Conservation (phyloP, 331 rosid species). For the Acacia concinna region DNA sequence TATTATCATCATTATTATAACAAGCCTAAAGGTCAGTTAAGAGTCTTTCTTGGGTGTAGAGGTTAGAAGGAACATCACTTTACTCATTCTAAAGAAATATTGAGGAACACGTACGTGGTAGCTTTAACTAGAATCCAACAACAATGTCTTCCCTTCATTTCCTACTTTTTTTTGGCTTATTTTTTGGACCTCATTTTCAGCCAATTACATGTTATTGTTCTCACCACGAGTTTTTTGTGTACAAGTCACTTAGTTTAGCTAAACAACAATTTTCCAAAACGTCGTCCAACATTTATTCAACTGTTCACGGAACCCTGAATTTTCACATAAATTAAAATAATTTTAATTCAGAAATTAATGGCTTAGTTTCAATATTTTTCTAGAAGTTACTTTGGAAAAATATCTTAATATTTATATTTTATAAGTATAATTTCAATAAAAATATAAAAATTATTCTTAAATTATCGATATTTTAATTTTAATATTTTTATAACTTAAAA, state of each 20-base stretch:
- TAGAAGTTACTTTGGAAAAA: background rate
- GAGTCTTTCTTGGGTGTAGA: background rate
- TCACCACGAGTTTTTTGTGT: background rate
- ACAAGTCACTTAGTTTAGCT: background rate
- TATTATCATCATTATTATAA: background rate
- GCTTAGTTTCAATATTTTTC: background rate
- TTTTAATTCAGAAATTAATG: background rate
- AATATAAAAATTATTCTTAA: background rate
- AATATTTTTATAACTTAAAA: background rate
- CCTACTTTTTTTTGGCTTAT: conserved; percentile 24
- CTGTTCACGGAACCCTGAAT: background rate
- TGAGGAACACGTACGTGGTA: background rate
- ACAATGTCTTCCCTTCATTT: background rate
- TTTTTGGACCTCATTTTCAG: background rate
- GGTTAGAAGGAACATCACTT: background rate
- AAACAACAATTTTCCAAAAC: background rate
- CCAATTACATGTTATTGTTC: background rate
- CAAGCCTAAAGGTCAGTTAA: background rate
- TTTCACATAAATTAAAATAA: background rate
- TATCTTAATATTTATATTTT: background rate
- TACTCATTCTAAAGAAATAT: background rate
- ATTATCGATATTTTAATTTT: background rate
- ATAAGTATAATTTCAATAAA: too few species aligned
- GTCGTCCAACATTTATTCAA: background rate
- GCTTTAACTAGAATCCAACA: background rate